These are phyloP conservation scores for Symbiodinium pilosum DNA, from an alignment of 73 alveolate species.

Conservation along the genomic window DNA sequence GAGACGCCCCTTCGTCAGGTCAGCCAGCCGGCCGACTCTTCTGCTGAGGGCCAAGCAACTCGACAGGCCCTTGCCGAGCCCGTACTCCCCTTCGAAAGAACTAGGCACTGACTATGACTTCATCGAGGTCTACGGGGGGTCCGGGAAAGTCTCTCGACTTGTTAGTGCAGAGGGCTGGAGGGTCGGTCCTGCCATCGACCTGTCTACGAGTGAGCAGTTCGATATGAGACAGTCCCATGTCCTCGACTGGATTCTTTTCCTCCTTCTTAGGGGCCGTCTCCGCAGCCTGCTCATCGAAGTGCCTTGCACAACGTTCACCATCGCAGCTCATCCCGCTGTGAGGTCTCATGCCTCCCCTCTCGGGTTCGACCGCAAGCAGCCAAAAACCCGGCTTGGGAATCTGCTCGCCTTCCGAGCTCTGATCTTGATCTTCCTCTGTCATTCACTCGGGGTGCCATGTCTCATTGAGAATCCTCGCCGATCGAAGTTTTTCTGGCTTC, in stretches of 20 bases:
- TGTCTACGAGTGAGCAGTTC: background rate
- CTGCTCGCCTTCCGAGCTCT: background rate
- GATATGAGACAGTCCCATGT: background rate
- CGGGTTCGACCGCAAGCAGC: background rate
- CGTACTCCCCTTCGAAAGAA: too few relatives aligned
- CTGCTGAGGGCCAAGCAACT: background rate
- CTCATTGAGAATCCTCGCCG: background rate
- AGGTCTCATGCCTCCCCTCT: background rate
- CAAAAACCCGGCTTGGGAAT: background rate
- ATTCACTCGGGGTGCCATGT: background rate
- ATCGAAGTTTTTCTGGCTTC: background rate
- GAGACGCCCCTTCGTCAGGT: background rate
- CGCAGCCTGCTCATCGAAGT: background rate
- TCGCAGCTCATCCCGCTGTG: background rate
- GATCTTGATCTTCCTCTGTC: background rate
- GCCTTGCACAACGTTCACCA: conserved; percentile 14
- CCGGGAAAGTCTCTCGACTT: background rate
- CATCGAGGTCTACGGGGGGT: conserved; percentile 18
- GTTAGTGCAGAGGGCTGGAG: background rate
- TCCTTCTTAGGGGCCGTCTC: background rate
- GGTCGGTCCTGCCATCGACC: background rate
- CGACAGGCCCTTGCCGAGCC: background rate
- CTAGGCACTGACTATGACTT: too few relatives aligned
- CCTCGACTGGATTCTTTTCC: background rate
- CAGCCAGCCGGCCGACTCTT: background rate